A percentile compares a stretch with the other conserved stretches of the same genome.
These are phyloP conservation scores for Narthecium ossifragum DNA, from an alignment of 106 monocot species.

Conservation along the genomic window DNA sequence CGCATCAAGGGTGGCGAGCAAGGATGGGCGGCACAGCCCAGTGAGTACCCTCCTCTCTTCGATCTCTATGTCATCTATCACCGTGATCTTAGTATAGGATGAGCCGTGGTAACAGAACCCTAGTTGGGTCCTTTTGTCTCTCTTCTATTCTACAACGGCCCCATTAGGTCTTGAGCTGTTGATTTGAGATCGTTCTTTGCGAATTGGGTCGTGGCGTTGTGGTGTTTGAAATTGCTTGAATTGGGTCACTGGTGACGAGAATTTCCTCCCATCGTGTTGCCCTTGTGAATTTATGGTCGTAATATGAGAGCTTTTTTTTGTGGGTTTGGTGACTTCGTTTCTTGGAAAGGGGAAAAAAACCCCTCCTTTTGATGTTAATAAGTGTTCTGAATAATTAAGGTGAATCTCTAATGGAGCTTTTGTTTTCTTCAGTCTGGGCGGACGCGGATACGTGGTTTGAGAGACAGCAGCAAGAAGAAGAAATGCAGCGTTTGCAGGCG, in stretches of 20 bases:
- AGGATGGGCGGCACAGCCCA: constrained; percentile 91
- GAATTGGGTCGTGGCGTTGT: background rate
- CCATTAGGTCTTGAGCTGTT: no score
- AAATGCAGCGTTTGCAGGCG: constrained; percentile 77
- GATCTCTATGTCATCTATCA: background rate
- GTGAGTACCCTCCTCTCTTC: constrained; percentile 18
- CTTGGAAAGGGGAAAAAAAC: no score
- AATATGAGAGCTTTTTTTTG: no score
- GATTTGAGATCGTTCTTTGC: no score
- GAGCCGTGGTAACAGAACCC: background rate
- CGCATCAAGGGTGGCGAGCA: constrained; percentile 95
- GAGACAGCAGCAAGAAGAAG: constrained; percentile 92
- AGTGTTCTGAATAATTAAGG: no score
- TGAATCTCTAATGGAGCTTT: no score
- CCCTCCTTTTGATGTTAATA: no score
- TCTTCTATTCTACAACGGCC: no score
- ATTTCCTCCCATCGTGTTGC: no score
- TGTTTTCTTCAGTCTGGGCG: constrained; percentile 65
- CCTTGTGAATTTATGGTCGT: no score
- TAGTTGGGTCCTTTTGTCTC: background rate
- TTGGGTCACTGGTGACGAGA: background rate
- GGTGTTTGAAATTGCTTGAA: background rate
- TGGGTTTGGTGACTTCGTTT: no score
- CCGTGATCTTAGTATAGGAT: background rate
- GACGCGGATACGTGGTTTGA: constrained; percentile 98